Percentiles rank a stretch among this genome's conserved stretches.
phyloP scores from a whole-genome alignment of 2,329 filamentous ascomycete species.

The Talaromyces sp. region DNA sequence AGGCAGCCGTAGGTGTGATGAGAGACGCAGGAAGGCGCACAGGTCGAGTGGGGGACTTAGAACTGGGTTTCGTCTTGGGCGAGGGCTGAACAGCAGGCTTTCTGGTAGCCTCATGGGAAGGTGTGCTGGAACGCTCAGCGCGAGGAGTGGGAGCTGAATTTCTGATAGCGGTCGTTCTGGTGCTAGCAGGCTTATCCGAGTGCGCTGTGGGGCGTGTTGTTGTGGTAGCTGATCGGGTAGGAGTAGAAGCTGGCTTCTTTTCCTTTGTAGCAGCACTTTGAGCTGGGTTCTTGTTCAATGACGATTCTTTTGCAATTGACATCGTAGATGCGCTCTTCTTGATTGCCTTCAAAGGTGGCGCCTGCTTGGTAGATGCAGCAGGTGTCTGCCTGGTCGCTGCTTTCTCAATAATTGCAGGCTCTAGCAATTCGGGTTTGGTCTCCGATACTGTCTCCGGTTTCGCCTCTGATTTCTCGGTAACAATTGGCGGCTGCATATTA shows the following conservation, averaged over 20 bases:
- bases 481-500: not conserved
- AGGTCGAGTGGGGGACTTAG: constrained; percentile 40
- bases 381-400: constrained; percentile 15
- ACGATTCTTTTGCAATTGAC: constrained; percentile 26
- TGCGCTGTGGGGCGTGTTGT: constrained; percentile 22
- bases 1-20: constrained; percentile 41
- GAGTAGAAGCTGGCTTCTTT: constrained; percentile 24
- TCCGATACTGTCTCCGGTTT: not conserved
- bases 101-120: constrained; percentile 29
- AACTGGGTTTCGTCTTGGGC: constrained; percentile 26
- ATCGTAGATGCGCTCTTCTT: constrained; percentile 35
- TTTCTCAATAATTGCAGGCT: not conserved
- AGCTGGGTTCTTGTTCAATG: constrained; percentile 21
- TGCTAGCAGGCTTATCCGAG: constrained; percentile 27
- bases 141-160: constrained; percentile 4
- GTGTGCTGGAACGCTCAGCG: constrained; percentile 29
- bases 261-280: constrained; percentile 23
- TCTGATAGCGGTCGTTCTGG: constrained; percentile 26
- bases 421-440: not conserved
- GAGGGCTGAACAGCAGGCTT: constrained; percentile 24
- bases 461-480: not conserved
- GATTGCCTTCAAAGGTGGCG: constrained; percentile 23
- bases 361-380: constrained; percentile 21
- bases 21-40: constrained; percentile 40
- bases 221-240: constrained; percentile 24